Percentiles rank a stretch among this genome's conserved stretches.
Evolutionary conservation across 192 early-diverging fungal genomes (phyloP).

Genomic region (Gaertneriomyces sp.): DNA sequence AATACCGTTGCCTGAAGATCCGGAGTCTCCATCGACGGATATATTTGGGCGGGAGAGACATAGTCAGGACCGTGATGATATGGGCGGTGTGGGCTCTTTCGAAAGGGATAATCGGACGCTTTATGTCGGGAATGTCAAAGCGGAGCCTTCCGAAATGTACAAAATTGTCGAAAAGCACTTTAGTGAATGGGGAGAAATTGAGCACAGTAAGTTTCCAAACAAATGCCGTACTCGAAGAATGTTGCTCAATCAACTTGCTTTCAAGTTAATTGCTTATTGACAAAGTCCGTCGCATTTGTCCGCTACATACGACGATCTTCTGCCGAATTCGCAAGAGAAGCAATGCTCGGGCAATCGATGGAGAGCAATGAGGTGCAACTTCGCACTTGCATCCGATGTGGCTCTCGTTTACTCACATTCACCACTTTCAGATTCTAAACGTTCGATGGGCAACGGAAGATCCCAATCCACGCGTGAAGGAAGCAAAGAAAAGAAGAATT

Average conservation of each 20-base stretch:
- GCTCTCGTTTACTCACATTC: conserved; percentile 32
- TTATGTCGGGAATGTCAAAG: conserved; percentile 65
- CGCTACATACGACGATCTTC: conserved; percentile 64
- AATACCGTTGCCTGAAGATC: conserved; percentile 48
- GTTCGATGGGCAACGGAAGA: conserved; percentile 83
- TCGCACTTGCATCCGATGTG: background rate
- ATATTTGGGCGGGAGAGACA: conserved; percentile 75
- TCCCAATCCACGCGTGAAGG: conserved; percentile 62
- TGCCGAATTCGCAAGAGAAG: conserved; percentile 88
- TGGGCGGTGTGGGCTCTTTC: conserved; percentile 78
- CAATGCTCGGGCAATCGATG: conserved; percentile 77
- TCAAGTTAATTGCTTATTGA: conserved; percentile 58
- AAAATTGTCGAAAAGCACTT: conserved; percentile 63
- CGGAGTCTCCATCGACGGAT: conserved; percentile 50
- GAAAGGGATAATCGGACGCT: conserved; percentile 68
- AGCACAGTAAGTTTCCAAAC: conserved; percentile 50
- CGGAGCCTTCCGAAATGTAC: conserved; percentile 37
- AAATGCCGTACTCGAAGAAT: too few relatives aligned
- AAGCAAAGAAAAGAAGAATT: conserved; percentile 54
- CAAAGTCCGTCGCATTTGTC: conserved; percentile 80
- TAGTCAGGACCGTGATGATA: conserved; percentile 53
- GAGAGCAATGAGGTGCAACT: conserved; percentile 69
- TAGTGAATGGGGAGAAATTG: conserved; percentile 71
- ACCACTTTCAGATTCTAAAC: conserved; percentile 46
- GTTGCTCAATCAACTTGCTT: too few relatives aligned